phyloP scores from a whole-genome alignment of 352 stramenopile genomes.

The Albugo laibachii region DNA sequence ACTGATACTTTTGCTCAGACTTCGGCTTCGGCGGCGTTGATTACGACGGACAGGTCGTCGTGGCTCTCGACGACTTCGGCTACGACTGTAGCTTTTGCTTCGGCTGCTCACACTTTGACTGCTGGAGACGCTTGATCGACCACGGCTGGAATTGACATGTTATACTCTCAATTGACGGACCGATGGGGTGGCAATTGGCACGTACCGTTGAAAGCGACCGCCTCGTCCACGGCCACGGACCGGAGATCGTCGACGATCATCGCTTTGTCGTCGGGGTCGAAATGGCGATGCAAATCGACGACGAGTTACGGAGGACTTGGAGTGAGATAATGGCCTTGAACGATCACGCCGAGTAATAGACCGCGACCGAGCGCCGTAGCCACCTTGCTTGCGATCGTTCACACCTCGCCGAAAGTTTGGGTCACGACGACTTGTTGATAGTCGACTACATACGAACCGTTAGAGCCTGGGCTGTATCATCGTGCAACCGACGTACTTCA shows the following conservation, averaged over 20 bases:
- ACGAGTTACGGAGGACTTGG: slow-evolving; percentile 18
- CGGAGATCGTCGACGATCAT: background rate
- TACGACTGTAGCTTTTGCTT: slow-evolving; percentile 10
- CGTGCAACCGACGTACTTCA: background rate
- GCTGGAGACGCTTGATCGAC: slow-evolving; percentile 9
- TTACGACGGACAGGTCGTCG: slow-evolving; percentile 3
- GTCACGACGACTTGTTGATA: slow-evolving; percentile 27
- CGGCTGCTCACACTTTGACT: slow-evolving; percentile 12
- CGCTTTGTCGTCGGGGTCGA: background rate
- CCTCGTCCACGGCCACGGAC: slow-evolving; percentile 9
- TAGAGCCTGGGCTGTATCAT: background rate
- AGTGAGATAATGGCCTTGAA: slow-evolving; percentile 12
- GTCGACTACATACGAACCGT: background rate
- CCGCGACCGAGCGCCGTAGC: slow-evolving; percentile 5
- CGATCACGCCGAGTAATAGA: slow-evolving; percentile 9
- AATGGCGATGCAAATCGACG: slow-evolving; percentile 14
- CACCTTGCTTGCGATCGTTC: background rate
- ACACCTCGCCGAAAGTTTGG: background rate
- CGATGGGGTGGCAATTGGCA: slow-evolving; percentile 10
- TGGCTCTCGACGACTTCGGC: slow-evolving; percentile 7
- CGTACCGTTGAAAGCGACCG: slow-evolving; percentile 5
- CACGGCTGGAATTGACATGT: background rate
- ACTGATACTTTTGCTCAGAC: slow-evolving; percentile 5
- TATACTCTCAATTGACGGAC: background rate
- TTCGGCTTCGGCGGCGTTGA: slow-evolving; percentile 8